Conservation (phyloP, 2,329 filamentous ascomycete species). For the Cadophora gregata region DNA sequence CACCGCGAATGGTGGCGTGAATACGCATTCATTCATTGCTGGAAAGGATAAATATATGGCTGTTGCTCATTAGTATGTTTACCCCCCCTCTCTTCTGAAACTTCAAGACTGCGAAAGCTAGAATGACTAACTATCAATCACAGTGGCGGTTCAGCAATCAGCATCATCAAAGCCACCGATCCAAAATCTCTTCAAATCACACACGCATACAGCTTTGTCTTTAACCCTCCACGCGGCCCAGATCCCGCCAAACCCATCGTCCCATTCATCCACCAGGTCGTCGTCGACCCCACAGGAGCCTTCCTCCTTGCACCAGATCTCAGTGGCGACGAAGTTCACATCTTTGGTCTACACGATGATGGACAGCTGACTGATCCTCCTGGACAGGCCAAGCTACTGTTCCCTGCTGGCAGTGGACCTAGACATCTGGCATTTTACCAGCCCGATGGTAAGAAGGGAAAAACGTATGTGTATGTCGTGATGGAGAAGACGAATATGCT, state of each 20-base stretch:
- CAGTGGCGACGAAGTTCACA: slow-evolving; percentile 52
- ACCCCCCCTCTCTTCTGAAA: slow-evolving; percentile 18
- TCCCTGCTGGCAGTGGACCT: slow-evolving; percentile 52
- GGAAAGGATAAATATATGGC: slow-evolving; percentile 47
- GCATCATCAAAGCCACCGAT: slow-evolving; percentile 7
- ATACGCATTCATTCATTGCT: slow-evolving; percentile 46
- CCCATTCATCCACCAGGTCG: slow-evolving; percentile 54
- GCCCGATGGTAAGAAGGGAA: slow-evolving; percentile 10
- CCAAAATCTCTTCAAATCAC: not conserved
- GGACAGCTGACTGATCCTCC: not conserved
- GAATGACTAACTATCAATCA: not conserved
- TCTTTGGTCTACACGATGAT: slow-evolving; percentile 46
- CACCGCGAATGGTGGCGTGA: slow-evolving; percentile 46
- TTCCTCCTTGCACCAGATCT: slow-evolving; percentile 58
- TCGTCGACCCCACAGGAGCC: slow-evolving; percentile 55
- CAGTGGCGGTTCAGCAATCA: slow-evolving; percentile 13
- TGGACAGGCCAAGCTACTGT: not conserved
- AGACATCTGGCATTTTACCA: slow-evolving; percentile 55
- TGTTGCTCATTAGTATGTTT: slow-evolving; percentile 55
- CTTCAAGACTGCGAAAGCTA: not conserved
- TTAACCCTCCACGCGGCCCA: not conserved
- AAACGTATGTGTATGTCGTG: slow-evolving; percentile 44
- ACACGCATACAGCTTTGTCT: not conserved
- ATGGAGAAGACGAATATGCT: slow-evolving; percentile 20
- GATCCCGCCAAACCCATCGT: not conserved